Evolutionary conservation across 2,329 filamentous ascomycete genomes (phyloP).

Genomic region (Aspergillus hortae): DNA sequence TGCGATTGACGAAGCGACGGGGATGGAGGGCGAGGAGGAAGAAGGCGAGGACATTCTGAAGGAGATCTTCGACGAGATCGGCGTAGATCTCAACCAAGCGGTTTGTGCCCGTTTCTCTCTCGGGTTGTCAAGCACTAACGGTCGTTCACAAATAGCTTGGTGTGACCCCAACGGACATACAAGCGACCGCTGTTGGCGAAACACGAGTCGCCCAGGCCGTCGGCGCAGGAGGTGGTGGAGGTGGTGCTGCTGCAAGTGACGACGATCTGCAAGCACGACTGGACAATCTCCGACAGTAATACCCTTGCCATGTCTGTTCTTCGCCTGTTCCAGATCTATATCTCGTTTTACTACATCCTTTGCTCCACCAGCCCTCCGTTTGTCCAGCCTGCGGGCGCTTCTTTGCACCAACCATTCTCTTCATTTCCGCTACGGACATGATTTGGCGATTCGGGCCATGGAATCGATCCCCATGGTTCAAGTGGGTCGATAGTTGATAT

Average conservation of each 20-base stretch:
- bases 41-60: conserved; percentile 97
- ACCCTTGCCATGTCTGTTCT: neutral
- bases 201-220: conserved; percentile 81
- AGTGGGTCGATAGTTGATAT: neutral
- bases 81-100: conserved; percentile 83
- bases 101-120: conserved; percentile 54
- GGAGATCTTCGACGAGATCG: conserved; percentile 94
- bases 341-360: neutral
- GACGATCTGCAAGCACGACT: conserved; percentile 92
- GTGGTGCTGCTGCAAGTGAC: conserved; percentile 56
- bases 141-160: conserved; percentile 62
- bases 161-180: conserved; percentile 82
- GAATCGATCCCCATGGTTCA: neutral
- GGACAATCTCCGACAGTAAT: conserved; percentile 70
- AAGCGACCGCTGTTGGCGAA: conserved; percentile 69
- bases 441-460: neutral
- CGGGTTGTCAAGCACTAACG: conserved; percentile 16
- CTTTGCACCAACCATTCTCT: neutral
- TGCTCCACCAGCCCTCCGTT: neutral
- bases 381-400: neutral
- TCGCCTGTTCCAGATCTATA: neutral
- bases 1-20: conserved; percentile 94
- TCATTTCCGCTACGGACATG: no score
- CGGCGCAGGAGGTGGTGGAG: conserved; percentile 38
- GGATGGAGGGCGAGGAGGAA: conserved; percentile 76